Evolutionary conservation across 352 stramenopile genomes (phyloP), one percentile per base, ranked within the genome.

Genomic region (Phytophthora macrochlamydospora): DNA sequence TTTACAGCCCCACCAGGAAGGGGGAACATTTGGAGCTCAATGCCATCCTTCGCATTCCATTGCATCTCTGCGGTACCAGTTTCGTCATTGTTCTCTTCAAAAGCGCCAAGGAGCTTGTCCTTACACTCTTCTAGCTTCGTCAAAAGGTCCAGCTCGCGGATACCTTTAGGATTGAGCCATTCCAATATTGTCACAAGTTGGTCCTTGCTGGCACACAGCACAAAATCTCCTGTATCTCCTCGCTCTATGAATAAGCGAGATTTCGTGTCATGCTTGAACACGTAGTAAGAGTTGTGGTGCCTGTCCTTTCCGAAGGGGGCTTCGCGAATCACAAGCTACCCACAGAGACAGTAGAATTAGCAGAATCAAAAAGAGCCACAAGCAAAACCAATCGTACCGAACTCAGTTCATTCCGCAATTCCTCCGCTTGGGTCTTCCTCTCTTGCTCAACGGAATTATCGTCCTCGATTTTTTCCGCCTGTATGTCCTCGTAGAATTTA

Each of bases 161-260:
- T 65, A 2, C 87, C 87, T 35, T 92, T 93, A 0, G 83, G 79
- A 55, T 95, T 92, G 9, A 95, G 65, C 87, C 87, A 95, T 32
- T 75, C 52, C 43, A 92, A 35, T 54, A 95, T 52, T 30, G 65
- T 32, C 18, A 69, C 51, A 18, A 95, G 31, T n/a, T 91, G 60
- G 3, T 62, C 51, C 58, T 76, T 67, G 12, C 65, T 75, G 7
- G 52, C 75, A 49, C 83, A 87, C 29, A 84, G 58, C 4, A 83
- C 62, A 37, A 93, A 90, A 33, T 88, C 70, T 30, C 87, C 87
- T 7, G 79, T 75, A 29, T 92, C 83, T 46, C 65, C 78, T 45
- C 79, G 79, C 51, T 93, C 83, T 24, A 95, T 80, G 24, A 91
- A 95, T 40, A 92, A 53, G 4, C 83, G 71, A 12, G 71, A 60